Evolutionary conservation across 768 basidiomycete species (phyloP).

Genomic region (Boletus huronensis): DNA sequence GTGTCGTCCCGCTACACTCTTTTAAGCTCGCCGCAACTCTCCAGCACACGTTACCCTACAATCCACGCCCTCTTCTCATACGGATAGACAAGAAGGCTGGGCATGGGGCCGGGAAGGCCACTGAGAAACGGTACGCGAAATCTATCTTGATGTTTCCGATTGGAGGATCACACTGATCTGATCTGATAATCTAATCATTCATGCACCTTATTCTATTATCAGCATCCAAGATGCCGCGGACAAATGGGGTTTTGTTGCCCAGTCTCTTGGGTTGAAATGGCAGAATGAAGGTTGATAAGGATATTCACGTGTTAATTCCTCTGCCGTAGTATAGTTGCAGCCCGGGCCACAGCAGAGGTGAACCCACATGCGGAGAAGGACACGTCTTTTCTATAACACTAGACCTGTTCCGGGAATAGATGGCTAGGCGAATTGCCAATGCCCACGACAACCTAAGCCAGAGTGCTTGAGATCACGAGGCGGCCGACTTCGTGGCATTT

Average conservation of each 20-base stretch:
- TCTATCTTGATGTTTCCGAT: not conserved
- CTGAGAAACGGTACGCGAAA: constrained; percentile 52
- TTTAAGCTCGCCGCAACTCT: constrained; percentile 82
- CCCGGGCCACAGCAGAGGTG: not conserved
- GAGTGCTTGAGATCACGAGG: not conserved
- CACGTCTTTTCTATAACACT: not conserved
- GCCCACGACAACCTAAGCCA: not conserved
- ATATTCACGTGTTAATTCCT: not conserved
- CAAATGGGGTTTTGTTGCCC: constrained; percentile 73
- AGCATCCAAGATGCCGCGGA: constrained; percentile 77
- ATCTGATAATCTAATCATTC: constrained; percentile 14
- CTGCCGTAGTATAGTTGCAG: not conserved
- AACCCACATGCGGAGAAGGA: not conserved
- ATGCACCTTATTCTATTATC: constrained; percentile 11
- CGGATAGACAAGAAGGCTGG: constrained; percentile 79
- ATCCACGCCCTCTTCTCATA: constrained; percentile 69
- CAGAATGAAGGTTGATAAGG: constrained; percentile 16
- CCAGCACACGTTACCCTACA: constrained; percentile 60
- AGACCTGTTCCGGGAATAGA: not conserved
- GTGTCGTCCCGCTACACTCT: constrained; percentile 84
- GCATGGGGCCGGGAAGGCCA: constrained; percentile 78
- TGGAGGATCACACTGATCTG: not conserved
- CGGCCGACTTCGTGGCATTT: not conserved
- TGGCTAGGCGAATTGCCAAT: not conserved
- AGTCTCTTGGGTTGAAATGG: constrained; percentile 53